A percentile compares a stretch with the other conserved stretches of the same genome.
These are phyloP conservation scores for Mycena citricolor DNA, from an alignment of 1,284 basidiomycete species.

Conservation along the genomic window DNA sequence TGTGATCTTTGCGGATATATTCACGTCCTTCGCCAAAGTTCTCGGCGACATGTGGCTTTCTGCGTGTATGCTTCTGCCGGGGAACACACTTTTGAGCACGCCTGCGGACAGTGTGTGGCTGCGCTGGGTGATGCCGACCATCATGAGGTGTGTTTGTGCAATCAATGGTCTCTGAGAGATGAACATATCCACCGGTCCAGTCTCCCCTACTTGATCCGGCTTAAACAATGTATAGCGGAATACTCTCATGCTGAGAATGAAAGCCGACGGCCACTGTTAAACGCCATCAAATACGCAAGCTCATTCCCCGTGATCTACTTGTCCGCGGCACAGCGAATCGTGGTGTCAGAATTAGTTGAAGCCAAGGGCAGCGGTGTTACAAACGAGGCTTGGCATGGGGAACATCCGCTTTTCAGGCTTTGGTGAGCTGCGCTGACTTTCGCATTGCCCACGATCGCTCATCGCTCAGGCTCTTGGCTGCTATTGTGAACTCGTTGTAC, in stretches of 20 bases:
- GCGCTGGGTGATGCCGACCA: constrained; percentile 75
- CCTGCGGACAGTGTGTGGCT: constrained; percentile 63
- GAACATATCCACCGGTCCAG: constrained; percentile 41
- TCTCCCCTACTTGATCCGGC: constrained; percentile 87
- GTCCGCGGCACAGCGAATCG: constrained; percentile 80
- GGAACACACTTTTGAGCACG: constrained; percentile 68
- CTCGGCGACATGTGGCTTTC: constrained; percentile 94
- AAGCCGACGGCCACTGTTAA: constrained; percentile 78
- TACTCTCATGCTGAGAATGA: constrained; percentile 69
- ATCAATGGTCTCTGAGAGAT: constrained; percentile 1
- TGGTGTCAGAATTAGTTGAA: constrained; percentile 56
- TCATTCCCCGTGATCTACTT: constrained; percentile 98
- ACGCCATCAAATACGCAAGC: constrained; percentile 95
- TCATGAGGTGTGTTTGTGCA: constrained; percentile 73
- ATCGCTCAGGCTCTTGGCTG: constrained; percentile 73
- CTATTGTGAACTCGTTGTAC: constrained; percentile 87
- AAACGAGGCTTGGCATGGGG: constrained; percentile 67
- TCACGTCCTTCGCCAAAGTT: constrained; percentile 97
- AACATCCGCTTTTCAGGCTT: constrained; percentile 77
- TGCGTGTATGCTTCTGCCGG: constrained; percentile 74
- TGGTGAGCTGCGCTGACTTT: constrained; percentile 51
- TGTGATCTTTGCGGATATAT: constrained; percentile 91
- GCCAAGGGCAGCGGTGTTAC: constrained; percentile 45
- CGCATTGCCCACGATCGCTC: constrained; percentile 3
- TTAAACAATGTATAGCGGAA: constrained; percentile 93